Conservation (phyloP, 495 filamentous ascomycete species). For the Cercophora scortea region DNA sequence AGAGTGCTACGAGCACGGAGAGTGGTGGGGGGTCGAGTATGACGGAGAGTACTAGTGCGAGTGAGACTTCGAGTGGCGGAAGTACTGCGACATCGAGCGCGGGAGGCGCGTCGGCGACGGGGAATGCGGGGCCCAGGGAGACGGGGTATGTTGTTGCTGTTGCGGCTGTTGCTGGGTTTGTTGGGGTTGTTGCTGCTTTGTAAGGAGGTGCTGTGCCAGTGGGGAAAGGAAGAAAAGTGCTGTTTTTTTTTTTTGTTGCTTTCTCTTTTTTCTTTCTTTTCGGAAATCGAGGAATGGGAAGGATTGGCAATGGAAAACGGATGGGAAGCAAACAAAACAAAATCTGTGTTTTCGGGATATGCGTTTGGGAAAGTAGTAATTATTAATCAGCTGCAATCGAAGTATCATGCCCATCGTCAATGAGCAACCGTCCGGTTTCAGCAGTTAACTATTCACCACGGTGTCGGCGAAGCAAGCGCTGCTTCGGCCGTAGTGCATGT, state of each 20-base stretch:
- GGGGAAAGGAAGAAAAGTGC: neutral
- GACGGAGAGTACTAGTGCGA: neutral
- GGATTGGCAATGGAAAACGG: neutral
- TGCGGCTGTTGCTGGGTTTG: slow-evolving; percentile 14
- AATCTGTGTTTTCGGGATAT: neutral
- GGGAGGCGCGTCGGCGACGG: neutral
- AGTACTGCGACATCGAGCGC: neutral
- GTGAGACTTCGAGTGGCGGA: neutral
- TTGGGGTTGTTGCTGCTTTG: slow-evolving; percentile 17
- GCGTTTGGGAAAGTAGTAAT: neutral
- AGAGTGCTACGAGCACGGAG: neutral
- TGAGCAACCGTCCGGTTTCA: neutral
- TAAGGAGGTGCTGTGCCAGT: slow-evolving; percentile 7
- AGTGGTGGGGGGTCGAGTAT: neutral
- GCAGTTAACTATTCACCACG: slow-evolving; percentile 3
- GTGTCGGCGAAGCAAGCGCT: slow-evolving; percentile 10
- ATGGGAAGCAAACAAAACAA: neutral
- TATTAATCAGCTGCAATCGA: neutral
- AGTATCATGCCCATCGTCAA: neutral
- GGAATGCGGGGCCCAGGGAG: slow-evolving; percentile 3
- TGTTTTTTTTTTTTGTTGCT: too few species aligned
- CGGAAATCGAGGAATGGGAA: neutral
- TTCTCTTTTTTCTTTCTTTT: too few species aligned
- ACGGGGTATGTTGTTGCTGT: slow-evolving; percentile 15
- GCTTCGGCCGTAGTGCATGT: slow-evolving; percentile 18